Percentiles rank a stretch among this genome's conserved stretches.
phyloP scores from a whole-genome alignment of 1,284 basidiomycete species.

The Lentinula novae-zelandiae region DNA sequence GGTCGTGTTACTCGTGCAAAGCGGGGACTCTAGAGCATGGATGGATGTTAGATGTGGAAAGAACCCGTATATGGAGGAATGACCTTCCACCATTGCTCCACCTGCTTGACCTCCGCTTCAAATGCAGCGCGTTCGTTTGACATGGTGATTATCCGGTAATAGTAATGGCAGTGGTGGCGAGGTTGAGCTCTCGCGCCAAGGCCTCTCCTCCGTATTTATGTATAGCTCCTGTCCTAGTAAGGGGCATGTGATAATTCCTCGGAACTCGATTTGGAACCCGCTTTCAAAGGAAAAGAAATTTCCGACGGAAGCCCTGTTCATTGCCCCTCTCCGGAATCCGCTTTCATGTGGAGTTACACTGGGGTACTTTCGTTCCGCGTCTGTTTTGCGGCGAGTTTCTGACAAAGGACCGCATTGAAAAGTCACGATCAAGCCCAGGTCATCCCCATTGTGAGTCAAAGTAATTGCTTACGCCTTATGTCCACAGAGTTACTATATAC shows the following conservation, averaged over 20 bases:
- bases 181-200: slow-evolving; percentile 2
- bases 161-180: slow-evolving; percentile 11
- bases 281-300: not conserved
- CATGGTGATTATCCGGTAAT: slow-evolving; percentile 34
- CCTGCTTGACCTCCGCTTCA: slow-evolving; percentile 76
- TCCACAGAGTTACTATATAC: slow-evolving; percentile 5
- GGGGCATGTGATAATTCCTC: slow-evolving; percentile 15
- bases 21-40: slow-evolving; percentile 63
- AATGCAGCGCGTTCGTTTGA: slow-evolving; percentile 64
- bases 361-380: not conserved
- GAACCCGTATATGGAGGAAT: slow-evolving; percentile 4
- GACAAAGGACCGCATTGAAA: not conserved
- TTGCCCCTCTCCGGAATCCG: not conserved
- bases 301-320: slow-evolving; percentile 7
- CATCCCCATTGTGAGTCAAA: not conserved
- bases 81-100: slow-evolving; percentile 94
- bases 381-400: not conserved
- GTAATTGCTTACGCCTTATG: slow-evolving; percentile 4
- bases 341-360: slow-evolving; percentile 7
- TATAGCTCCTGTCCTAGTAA: slow-evolving; percentile 6
- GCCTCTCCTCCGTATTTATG: slow-evolving; percentile 11
- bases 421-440: not conserved
- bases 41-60: not conserved
- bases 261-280: slow-evolving; percentile 2
- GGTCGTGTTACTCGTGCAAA: slow-evolving; percentile 85